Conservation (phyloP, 2,329 filamentous ascomycete species). For the Aspergillus sojae region DNA sequence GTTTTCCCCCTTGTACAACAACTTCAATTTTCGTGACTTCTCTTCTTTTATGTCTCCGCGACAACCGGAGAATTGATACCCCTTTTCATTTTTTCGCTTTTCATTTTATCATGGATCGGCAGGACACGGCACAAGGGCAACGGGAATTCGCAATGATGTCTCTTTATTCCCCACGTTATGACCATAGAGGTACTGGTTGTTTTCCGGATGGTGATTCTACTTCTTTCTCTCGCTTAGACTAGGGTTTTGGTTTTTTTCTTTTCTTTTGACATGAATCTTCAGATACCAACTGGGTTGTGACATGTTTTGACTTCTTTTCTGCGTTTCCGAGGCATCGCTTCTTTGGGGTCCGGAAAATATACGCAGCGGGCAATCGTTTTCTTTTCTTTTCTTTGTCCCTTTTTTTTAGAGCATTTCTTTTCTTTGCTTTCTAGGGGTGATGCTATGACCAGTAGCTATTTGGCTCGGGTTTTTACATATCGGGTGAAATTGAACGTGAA, state of each 20-base stretch:
- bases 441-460: neutral
- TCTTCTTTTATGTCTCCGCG: constrained; percentile 26
- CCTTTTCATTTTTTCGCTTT: constrained; percentile 19
- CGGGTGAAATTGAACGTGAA: constrained; percentile 11
- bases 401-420: constrained; percentile 9
- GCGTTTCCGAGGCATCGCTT: constrained; percentile 18
- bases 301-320: constrained; percentile 17
- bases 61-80: constrained; percentile 32
- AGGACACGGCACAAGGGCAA: constrained; percentile 24
- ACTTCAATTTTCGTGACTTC: constrained; percentile 26
- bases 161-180: constrained; percentile 33
- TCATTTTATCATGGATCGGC: constrained; percentile 22
- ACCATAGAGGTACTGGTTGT: constrained; percentile 44
- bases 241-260: constrained; percentile 31
- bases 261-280: constrained; percentile 19
- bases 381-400: constrained; percentile 1
- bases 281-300: constrained; percentile 29
- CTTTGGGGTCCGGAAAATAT: constrained; percentile 9
- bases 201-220: constrained; percentile 31
- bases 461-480: neutral
- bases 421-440: constrained; percentile 3
- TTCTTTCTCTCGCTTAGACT: constrained; percentile 43
- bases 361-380: constrained; percentile 20
- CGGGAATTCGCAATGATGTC: constrained; percentile 24
- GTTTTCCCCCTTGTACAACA: constrained; percentile 37